Evolutionary conservation across 371 early-diverging fungal species (phyloP).

Genomic region (Fennellomyces sp.): DNA sequence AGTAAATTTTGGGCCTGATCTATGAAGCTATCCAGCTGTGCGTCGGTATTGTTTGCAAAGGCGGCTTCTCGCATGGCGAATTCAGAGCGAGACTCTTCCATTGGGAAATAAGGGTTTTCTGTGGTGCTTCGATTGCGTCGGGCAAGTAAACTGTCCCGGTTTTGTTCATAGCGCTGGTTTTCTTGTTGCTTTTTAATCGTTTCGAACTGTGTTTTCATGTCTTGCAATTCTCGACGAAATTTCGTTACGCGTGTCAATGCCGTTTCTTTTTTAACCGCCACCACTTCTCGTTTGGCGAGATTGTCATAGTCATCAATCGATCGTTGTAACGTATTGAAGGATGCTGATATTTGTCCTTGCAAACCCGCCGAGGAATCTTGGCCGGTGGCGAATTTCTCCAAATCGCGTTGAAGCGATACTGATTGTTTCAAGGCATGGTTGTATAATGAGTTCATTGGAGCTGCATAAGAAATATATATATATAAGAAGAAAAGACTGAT

Average conservation of each 20-base stretch:
- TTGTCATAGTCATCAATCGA: conserved; percentile 75
- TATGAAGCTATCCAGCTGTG: conserved; percentile 74
- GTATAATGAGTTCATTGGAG: conserved; percentile 60
- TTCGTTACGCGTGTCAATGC: conserved; percentile 70
- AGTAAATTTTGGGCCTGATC: conserved; percentile 70
- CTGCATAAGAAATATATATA: background rate
- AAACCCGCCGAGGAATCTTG: conserved; percentile 63
- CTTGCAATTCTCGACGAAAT: conserved; percentile 67
- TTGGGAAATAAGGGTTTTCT: background rate
- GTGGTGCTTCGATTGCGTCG: conserved; percentile 28
- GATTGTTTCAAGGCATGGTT: conserved; percentile 67
- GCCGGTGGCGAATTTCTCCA: conserved; percentile 60
- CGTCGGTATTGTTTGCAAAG: conserved; percentile 61
- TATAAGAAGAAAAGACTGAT: too few species aligned
- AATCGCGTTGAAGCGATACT: conserved; percentile 57
- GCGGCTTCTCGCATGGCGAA: conserved; percentile 46
- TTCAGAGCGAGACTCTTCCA: conserved; percentile 27
- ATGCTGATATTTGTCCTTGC: conserved; percentile 73
- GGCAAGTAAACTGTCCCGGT: conserved; percentile 53
- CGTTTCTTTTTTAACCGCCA: conserved; percentile 75
- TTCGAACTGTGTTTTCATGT: conserved; percentile 58
- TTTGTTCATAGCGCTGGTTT: conserved; percentile 42
- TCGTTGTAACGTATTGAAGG: conserved; percentile 67
- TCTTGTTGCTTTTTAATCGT: conserved; percentile 58
- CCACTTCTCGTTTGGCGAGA: conserved; percentile 75